phyloP scores from a whole-genome alignment of 768 basidiomycete species.

The Trametes villosa region DNA sequence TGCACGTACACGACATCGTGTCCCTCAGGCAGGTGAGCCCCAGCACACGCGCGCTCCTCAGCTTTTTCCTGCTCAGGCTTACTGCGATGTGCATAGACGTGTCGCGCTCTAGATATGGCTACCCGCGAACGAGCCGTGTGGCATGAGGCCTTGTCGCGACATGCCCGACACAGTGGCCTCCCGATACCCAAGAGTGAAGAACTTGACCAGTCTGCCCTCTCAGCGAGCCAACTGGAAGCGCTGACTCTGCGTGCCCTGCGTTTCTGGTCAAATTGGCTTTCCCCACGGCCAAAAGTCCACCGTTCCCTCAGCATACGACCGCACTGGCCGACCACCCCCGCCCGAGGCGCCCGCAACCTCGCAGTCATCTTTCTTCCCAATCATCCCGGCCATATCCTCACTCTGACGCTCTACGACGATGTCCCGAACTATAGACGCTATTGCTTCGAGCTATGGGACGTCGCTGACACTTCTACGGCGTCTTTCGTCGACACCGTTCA shows the following conservation, averaged over 20 bases:
- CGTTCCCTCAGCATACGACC: conserved; percentile 27
- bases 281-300: conserved; percentile 40
- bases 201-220: conserved; percentile 40
- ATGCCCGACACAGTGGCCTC: conserved; percentile 47
- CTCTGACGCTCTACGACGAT: conserved; percentile 39
- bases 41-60: background rate
- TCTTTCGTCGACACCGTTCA: conserved; percentile 43
- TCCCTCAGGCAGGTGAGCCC: conserved; percentile 50
- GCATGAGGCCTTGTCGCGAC: conserved; percentile 46
- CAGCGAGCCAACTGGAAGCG: conserved; percentile 49
- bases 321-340: conserved; percentile 27
- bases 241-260: conserved; percentile 44
- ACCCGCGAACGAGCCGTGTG: conserved; percentile 57
- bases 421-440: conserved; percentile 31
- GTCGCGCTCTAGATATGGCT: conserved; percentile 44
- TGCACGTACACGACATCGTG: conserved; percentile 47
- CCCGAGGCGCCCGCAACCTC: conserved; percentile 41
- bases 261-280: conserved; percentile 56
- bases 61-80: background rate
- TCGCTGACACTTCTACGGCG: conserved; percentile 25
- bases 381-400: conserved; percentile 49
- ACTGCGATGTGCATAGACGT: conserved; percentile 44
- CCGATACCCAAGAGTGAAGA: conserved; percentile 50
- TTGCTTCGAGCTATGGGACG: conserved; percentile 62
- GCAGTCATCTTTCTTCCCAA: conserved; percentile 53